Evolutionary conservation across 345 rosid species (phyloP).

Genomic region (Angophora floribunda): DNA sequence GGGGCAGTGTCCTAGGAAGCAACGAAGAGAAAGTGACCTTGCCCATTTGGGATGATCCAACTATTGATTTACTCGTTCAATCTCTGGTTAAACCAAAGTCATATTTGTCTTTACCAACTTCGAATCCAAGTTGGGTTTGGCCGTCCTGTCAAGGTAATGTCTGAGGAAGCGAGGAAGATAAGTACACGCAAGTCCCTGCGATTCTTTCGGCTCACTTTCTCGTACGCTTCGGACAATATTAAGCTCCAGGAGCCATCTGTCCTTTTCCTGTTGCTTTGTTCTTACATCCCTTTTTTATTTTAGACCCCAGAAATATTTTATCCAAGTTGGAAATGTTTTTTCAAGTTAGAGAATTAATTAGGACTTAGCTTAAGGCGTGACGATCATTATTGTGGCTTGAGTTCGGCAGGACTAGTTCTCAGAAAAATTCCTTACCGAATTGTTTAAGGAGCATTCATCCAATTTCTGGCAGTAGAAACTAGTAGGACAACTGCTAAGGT

Average conservation of each 20-base stretch:
- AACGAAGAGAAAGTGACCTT: not conserved
- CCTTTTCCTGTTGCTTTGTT: not conserved
- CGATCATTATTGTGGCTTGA: not conserved
- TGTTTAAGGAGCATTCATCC: not conserved
- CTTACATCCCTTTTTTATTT: not conserved
- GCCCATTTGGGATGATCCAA: not conserved
- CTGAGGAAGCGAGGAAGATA: not conserved
- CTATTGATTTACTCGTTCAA: not conserved
- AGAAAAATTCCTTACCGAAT: not conserved
- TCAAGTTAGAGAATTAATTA: not conserved
- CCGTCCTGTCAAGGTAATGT: not conserved
- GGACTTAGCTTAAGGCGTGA: not conserved
- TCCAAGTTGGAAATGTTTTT: not conserved
- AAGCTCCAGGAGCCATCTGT: not conserved
- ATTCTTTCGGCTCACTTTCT: no score
- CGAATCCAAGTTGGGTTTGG: not conserved
- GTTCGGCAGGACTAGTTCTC: not conserved
- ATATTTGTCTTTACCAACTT: not conserved
- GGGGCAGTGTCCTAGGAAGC: not conserved
- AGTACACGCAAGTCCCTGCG: not conserved
- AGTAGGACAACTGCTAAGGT: not conserved
- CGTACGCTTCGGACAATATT: not conserved
- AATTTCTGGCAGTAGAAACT: not conserved
- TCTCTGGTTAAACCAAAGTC: not conserved
- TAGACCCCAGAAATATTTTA: not conserved